A percentile compares a stretch with the other conserved stretches of the same genome.
These are phyloP conservation scores for Fusarium musae DNA, from an alignment of 2,329 filamentous ascomycete species.

Conservation along the genomic window DNA sequence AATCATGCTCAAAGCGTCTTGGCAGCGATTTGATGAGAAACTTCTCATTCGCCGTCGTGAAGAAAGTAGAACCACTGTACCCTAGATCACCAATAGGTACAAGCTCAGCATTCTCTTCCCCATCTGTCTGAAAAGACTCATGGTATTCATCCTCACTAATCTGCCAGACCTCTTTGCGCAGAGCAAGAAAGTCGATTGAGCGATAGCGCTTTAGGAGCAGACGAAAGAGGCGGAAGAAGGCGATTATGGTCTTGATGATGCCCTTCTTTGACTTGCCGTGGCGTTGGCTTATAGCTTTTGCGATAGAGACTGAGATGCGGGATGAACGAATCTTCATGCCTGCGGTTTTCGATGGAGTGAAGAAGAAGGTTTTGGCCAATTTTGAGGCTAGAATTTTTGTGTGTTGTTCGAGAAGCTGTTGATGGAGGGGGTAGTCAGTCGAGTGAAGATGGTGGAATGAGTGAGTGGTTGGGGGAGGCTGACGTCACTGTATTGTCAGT, in stretches of 20 bases:
- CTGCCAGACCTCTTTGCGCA: slow-evolving; percentile 47
- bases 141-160: slow-evolving; percentile 53
- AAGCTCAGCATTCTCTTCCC: slow-evolving; percentile 52
- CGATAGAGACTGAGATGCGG: slow-evolving; percentile 66
- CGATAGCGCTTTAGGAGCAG: slow-evolving; percentile 46
- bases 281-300: slow-evolving; percentile 63
- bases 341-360: neutral
- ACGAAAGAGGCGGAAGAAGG: slow-evolving; percentile 51
- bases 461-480: neutral
- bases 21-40: slow-evolving; percentile 79
- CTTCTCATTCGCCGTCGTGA: slow-evolving; percentile 71
- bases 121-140: slow-evolving; percentile 48
- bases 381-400: neutral
- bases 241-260: slow-evolving; percentile 46
- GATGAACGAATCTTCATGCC: slow-evolving; percentile 49
- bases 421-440: neutral
- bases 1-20: slow-evolving; percentile 74
- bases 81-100: slow-evolving; percentile 74
- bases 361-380: neutral
- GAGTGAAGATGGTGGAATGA: neutral
- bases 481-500: slow-evolving; percentile 31
- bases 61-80: slow-evolving; percentile 81
- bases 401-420: slow-evolving; percentile 10
- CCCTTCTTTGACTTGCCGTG: slow-evolving; percentile 35
- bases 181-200: slow-evolving; percentile 44